Evolutionary conservation across 352 stramenopile species (phyloP).

Genomic region (Elongisporangium prolatum): DNA sequence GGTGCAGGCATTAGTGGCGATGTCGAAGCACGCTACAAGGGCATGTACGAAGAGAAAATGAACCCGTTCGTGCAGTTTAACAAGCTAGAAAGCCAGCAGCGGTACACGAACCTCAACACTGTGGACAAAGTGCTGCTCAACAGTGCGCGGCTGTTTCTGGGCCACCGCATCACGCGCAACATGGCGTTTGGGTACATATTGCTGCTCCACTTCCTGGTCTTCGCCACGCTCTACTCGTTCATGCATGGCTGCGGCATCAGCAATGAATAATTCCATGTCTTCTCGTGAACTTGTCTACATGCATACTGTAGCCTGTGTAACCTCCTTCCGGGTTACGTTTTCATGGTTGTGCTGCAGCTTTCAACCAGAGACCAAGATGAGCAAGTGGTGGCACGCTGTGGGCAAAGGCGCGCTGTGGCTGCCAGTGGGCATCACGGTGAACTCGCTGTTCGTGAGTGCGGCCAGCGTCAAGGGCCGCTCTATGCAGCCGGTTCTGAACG

Average conservation of each 20-base stretch:
- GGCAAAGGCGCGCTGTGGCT: conserved; percentile 70
- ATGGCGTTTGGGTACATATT: conserved; percentile 83
- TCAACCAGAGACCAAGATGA: conserved; percentile 18
- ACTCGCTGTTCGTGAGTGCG: conserved; percentile 62
- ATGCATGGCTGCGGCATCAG: conserved; percentile 81
- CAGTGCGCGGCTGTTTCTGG: conserved; percentile 77
- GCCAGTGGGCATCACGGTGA: conserved; percentile 74
- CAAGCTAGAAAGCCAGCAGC: conserved; percentile 85
- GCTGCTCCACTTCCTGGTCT: conserved; percentile 81
- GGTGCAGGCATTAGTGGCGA: conserved; percentile 24
- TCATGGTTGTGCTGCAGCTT: background rate
- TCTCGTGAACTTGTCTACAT: conserved; percentile 1
- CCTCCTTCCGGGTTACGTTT: background rate
- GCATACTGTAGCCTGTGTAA: background rate
- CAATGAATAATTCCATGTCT: conserved; percentile 39
- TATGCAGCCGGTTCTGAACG: conserved; percentile 82
- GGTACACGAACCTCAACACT: conserved; percentile 87
- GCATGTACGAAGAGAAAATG: conserved; percentile 90
- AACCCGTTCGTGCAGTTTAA: conserved; percentile 92
- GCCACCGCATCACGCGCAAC: conserved; percentile 78
- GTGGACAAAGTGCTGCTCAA: conserved; percentile 90
- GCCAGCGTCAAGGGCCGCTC: conserved; percentile 75
- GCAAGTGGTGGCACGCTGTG: conserved; percentile 47
- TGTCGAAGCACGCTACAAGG: conserved; percentile 76
- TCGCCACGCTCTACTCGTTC: conserved; percentile 84